Evolutionary conservation across 139 green algal species (phyloP).

Genomic region (Coccomyxa sp.): DNA sequence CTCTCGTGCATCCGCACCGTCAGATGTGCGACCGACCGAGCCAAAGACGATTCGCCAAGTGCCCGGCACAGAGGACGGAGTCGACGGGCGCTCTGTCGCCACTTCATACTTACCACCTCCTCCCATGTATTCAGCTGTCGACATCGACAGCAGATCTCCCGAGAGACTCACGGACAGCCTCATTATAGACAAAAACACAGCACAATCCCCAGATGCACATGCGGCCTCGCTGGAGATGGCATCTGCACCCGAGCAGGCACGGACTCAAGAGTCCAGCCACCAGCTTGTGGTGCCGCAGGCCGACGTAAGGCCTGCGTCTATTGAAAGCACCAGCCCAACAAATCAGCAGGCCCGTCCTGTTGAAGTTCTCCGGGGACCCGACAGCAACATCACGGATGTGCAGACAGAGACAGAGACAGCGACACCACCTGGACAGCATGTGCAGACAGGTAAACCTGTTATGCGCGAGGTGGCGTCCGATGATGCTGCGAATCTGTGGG

Average conservation of each 20-base stretch:
- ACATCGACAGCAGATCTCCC: not conserved
- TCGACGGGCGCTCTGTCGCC: not conserved
- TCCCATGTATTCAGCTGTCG: not conserved
- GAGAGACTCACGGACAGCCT: not conserved
- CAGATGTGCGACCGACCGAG: not conserved
- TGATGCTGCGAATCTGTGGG: no score
- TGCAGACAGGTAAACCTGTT: not conserved
- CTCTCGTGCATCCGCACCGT: not conserved
- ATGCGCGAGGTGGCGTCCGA: not conserved
- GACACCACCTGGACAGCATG: not conserved
- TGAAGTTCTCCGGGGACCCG: not conserved
- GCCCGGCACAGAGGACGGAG: not conserved
- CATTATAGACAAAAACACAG: not conserved
- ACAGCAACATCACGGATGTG: not conserved
- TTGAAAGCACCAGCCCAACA: not conserved
- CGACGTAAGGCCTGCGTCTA: not conserved
- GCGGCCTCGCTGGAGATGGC: not conserved
- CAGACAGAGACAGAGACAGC: not conserved
- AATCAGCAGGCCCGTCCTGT: not conserved
- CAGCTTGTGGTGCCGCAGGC: not conserved
- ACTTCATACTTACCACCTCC: not conserved
- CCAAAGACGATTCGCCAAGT: not conserved
- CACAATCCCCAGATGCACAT: not conserved
- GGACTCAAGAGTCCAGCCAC: not conserved
- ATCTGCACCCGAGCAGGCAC: not conserved